Conservation (phyloP, 768 basidiomycete species). For the Hysterangium stoloniferum region DNA sequence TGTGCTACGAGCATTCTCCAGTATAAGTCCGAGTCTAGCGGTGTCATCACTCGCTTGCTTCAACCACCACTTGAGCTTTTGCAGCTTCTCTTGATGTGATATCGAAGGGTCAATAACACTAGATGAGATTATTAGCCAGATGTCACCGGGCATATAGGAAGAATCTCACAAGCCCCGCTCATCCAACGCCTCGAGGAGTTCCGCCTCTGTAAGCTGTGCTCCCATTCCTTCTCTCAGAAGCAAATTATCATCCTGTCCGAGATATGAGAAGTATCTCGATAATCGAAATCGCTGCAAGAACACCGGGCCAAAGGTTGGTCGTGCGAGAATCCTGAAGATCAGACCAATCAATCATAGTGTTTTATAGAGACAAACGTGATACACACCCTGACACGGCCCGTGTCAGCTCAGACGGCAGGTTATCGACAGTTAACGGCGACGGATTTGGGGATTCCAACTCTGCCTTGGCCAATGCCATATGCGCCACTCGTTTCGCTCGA, state of each 20-base stretch:
- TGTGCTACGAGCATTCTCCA: too few relatives aligned
- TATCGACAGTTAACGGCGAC: neutral
- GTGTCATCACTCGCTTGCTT: slow-evolving; percentile 24
- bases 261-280: slow-evolving; percentile 27
- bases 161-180: slow-evolving; percentile 70
- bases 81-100: slow-evolving; percentile 36
- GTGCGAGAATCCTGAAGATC: slow-evolving; percentile 29
- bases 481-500: slow-evolving; percentile 26
- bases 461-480: slow-evolving; percentile 18
- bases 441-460: slow-evolving; percentile 16
- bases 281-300: slow-evolving; percentile 28
- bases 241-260: slow-evolving; percentile 59
- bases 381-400: slow-evolving; percentile 54
- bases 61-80: slow-evolving; percentile 60
- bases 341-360: slow-evolving; percentile 19
- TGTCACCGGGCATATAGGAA: neutral
- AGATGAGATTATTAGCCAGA: neutral
- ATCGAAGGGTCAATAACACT: slow-evolving; percentile 32
- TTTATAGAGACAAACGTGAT: neutral
- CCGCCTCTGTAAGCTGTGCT: slow-evolving; percentile 39
- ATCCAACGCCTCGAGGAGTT: slow-evolving; percentile 56
- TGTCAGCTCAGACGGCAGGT: slow-evolving; percentile 26
- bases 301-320: slow-evolving; percentile 32
- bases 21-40: slow-evolving; percentile 1
- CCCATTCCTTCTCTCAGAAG: slow-evolving; percentile 42